These are phyloP conservation scores for Dalbergia oliveri DNA, from an alignment of 306 rosid genomes.

Conservation along the genomic window DNA sequence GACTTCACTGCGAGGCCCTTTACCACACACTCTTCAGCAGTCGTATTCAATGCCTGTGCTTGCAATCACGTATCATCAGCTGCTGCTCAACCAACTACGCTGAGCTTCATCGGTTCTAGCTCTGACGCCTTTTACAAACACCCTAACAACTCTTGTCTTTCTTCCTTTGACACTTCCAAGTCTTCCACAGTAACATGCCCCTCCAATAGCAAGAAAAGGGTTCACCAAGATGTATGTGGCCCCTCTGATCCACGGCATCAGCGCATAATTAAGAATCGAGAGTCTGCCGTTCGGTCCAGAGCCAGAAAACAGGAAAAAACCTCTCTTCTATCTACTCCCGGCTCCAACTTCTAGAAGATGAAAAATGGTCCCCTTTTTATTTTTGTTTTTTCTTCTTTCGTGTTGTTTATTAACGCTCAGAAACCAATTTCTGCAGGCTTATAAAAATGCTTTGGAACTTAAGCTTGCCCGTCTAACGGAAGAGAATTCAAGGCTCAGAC, in stretches of 20 bases:
- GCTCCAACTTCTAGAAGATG: background rate
- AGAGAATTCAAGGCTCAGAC: slow-evolving; percentile 44
- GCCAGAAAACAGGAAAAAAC: slow-evolving; percentile 40
- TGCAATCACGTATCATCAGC: background rate
- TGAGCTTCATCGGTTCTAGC: background rate
- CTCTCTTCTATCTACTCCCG: background rate
- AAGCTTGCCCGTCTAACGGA: slow-evolving; percentile 32
- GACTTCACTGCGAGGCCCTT: slow-evolving; percentile 2
- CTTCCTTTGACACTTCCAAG: background rate
- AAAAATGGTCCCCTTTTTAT: background rate
- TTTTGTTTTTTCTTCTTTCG: background rate
- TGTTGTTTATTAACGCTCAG: background rate
- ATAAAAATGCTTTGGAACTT: slow-evolving; percentile 27
- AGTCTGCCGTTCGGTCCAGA: slow-evolving; percentile 48
- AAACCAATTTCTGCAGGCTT: slow-evolving; percentile 40
- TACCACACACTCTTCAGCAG: background rate
- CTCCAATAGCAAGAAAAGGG: background rate
- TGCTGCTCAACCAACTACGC: background rate
- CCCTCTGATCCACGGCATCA: background rate
- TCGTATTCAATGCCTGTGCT: background rate
- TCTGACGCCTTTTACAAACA: background rate
- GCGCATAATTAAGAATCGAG: slow-evolving; percentile 47
- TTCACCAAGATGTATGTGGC: background rate
- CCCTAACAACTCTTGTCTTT: background rate
- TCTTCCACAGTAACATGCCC: background rate